phyloP scores from a whole-genome alignment of 495 filamentous ascomycete genomes.

The Neurospora hispaniola region DNA sequence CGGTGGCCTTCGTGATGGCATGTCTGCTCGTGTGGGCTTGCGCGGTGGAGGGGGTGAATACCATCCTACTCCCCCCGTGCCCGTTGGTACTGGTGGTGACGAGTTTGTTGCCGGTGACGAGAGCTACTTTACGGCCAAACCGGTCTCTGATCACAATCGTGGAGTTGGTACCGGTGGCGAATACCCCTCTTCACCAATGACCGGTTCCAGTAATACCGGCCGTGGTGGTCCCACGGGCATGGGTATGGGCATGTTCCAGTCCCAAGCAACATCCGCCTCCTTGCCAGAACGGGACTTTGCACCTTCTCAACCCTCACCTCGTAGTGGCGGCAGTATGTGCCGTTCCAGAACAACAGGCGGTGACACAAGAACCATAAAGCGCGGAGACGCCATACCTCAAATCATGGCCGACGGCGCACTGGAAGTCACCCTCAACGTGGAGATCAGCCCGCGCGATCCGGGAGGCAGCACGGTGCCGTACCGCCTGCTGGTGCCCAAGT shows the following conservation, averaged over 20 bases:
- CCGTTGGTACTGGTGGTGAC: background rate
- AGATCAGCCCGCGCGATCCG: constrained; percentile 75
- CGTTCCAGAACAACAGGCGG: constrained; percentile 64
- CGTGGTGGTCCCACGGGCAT: background rate
- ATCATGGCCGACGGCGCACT: constrained; percentile 54
- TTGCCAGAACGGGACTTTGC: constrained; percentile 10
- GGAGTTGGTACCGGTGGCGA: background rate
- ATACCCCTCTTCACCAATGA: constrained; percentile 8
- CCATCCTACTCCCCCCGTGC: constrained; percentile 1
- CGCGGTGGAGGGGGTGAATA: constrained; percentile 25
- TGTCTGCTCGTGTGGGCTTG: constrained; percentile 15
- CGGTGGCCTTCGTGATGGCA: background rate
- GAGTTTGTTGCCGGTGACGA: constrained; percentile 37
- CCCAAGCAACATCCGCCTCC: background rate
- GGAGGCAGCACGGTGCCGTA: constrained; percentile 84
- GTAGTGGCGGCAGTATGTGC: constrained; percentile 29
- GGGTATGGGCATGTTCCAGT: constrained; percentile 6
- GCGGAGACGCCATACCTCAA: constrained; percentile 5
- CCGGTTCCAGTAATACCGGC: constrained; percentile 2
- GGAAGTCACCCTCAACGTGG: constrained; percentile 76
- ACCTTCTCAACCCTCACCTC: background rate
- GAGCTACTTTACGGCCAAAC: constrained; percentile 28
- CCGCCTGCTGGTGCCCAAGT: constrained; percentile 68
- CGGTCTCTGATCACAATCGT: constrained; percentile 12
- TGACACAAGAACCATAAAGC: constrained; percentile 45